These are phyloP conservation scores for Eremothecium coryli DNA, from an alignment of 1,139 yeast genomes.

Conservation along the genomic window DNA sequence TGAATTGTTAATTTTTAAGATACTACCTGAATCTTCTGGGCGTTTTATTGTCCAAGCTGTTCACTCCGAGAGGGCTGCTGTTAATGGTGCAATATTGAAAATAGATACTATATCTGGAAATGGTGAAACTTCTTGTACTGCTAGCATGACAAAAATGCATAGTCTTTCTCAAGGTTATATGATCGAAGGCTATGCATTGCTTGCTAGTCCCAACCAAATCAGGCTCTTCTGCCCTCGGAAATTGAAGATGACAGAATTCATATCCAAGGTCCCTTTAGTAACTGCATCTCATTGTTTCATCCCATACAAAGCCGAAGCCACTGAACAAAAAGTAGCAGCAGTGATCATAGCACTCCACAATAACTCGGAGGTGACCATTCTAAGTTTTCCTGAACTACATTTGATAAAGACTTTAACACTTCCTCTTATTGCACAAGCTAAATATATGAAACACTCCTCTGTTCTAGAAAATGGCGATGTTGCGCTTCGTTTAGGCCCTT, in stretches of 20 bases:
- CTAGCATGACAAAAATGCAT: conserved; percentile 50
- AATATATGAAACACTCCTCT: conserved; percentile 36
- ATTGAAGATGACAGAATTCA: too few species aligned
- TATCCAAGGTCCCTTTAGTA: too few species aligned
- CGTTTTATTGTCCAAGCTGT: conserved; percentile 55
- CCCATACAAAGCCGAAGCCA: conserved; percentile 17
- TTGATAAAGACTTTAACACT: conserved; percentile 38
- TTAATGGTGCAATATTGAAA: conserved; percentile 40
- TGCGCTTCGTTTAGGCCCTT: conserved; percentile 46
- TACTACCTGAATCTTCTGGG: conserved; percentile 61
- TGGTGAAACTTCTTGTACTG: conserved; percentile 56
- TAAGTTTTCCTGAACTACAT: conserved; percentile 46
- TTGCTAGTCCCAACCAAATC: too few species aligned
- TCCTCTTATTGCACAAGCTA: conserved; percentile 36
- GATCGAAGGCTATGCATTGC: too few species aligned
- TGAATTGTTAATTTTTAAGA: conserved; percentile 55
- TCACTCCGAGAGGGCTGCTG: conserved; percentile 42
- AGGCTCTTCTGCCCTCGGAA: too few species aligned
- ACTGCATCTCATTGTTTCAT: too few species aligned
- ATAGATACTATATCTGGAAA: conserved; percentile 51
- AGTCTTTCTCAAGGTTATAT: conserved; percentile 53
- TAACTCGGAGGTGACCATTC: conserved; percentile 36
- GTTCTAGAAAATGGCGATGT: conserved; percentile 69
- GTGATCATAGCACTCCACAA: conserved; percentile 37
- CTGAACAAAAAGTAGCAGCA: conserved; percentile 33